These are phyloP conservation scores for Scedosporium boydii DNA, from an alignment of 2,329 filamentous ascomycete species.

Conservation along the genomic window DNA sequence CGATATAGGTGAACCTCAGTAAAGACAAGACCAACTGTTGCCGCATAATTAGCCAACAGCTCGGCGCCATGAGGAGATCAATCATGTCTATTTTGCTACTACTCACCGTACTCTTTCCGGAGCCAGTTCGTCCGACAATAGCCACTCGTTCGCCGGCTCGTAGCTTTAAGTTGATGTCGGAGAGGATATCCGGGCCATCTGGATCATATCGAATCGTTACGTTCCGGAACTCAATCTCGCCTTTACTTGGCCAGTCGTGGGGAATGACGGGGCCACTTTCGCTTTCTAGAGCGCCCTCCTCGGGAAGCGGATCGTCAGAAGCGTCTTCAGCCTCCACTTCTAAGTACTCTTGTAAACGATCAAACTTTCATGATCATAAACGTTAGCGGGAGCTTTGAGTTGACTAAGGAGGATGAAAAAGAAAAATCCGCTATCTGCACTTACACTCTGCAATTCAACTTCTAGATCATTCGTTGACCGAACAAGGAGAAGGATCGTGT, in stretches of 20 bases:
- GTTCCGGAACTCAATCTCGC: conserved; percentile 26
- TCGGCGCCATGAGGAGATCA: background rate
- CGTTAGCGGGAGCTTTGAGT: conserved; percentile 9
- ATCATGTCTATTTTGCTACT: background rate
- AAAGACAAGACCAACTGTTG: conserved; percentile 31
- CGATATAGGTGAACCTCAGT: conserved; percentile 31
- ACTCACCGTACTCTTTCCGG: conserved; percentile 62
- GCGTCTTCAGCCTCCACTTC: conserved; percentile 24
- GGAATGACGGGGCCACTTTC: conserved; percentile 16
- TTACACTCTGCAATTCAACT: conserved; percentile 34
- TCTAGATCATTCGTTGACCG: conserved; percentile 36
- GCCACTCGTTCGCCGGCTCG: conserved; percentile 59
- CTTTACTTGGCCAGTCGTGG: conserved; percentile 22
- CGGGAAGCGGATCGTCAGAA: conserved; percentile 17
- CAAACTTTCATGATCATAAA: conserved; percentile 16
- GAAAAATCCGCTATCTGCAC: conserved; percentile 7
- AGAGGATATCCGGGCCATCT: conserved; percentile 29
- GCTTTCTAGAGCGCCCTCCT: conserved; percentile 17
- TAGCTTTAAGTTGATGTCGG: conserved; percentile 30
- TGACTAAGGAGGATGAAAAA: background rate
- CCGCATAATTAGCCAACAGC: background rate
- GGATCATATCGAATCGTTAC: conserved; percentile 27
- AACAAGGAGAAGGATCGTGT: conserved; percentile 33
- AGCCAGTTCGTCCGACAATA: conserved; percentile 63
- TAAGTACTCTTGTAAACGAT: conserved; percentile 27